Conservation (phyloP, 768 basidiomycete species). For the Tubosaeta brunneosetosa region DNA sequence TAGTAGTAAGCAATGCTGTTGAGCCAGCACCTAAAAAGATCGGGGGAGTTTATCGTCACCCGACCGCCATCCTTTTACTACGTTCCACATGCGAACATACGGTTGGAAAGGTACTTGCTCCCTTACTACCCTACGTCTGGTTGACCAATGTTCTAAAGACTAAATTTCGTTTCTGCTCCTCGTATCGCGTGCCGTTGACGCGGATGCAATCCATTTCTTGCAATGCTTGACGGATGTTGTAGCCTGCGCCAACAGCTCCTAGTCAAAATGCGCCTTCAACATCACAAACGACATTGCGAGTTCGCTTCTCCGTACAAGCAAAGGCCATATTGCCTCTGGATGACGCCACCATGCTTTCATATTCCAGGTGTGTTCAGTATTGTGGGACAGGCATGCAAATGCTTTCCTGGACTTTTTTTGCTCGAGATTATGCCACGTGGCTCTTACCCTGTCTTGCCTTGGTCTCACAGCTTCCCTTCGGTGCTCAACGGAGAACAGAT, state of each 20-base stretch:
- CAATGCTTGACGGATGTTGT: slow-evolving; percentile 11
- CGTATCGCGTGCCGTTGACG: not conserved
- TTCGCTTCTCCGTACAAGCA: slow-evolving; percentile 10
- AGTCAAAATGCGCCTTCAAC: not conserved
- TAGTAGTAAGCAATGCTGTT: too few species aligned
- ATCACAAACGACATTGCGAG: slow-evolving; percentile 8
- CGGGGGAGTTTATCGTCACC: not conserved
- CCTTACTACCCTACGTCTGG: not conserved
- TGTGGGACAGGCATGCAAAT: slow-evolving; percentile 13
- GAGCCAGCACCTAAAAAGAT: too few species aligned
- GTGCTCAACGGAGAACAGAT: slow-evolving; percentile 35
- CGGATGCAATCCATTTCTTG: slow-evolving; percentile 4
- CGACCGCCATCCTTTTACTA: not conserved
- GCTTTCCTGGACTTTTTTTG: slow-evolving; percentile 22
- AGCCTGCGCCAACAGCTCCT: not conserved
- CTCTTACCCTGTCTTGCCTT: slow-evolving; percentile 46
- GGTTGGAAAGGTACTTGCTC: slow-evolving; percentile 2
- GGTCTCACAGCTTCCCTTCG: slow-evolving; percentile 48
- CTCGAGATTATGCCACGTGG: slow-evolving; percentile 41
- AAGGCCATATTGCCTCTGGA: not conserved
- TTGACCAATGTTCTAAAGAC: slow-evolving; percentile 1
- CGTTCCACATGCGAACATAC: slow-evolving; percentile 2
- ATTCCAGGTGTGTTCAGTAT: not conserved
- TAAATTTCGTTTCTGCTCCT: not conserved
- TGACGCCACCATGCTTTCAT: slow-evolving; percentile 9